Percentiles rank a stretch among this genome's conserved stretches.
Evolutionary conservation across 768 basidiomycete genomes (phyloP).

Genomic region (Clitopilus hobsonii): DNA sequence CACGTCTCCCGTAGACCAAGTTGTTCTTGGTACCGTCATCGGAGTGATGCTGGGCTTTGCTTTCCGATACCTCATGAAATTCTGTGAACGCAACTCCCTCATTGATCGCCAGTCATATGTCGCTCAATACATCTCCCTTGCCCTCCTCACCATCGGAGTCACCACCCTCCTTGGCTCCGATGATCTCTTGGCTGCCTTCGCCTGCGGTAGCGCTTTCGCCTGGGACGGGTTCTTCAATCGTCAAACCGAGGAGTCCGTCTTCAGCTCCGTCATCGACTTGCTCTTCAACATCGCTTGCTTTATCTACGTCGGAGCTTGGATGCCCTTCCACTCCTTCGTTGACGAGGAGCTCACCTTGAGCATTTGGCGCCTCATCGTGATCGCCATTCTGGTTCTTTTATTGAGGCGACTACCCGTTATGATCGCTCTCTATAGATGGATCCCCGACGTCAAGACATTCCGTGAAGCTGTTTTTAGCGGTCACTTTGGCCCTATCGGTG

Average conservation of each 20-base stretch:
- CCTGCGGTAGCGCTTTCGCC: slow-evolving; percentile 92
- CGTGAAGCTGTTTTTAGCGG: slow-evolving; percentile 93
- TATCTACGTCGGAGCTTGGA: slow-evolving; percentile 96
- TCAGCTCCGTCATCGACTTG: slow-evolving; percentile 93
- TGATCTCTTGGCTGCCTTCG: slow-evolving; percentile 91
- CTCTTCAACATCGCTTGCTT: slow-evolving; percentile 95
- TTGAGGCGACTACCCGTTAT: slow-evolving; percentile 83
- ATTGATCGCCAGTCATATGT: slow-evolving; percentile 94
- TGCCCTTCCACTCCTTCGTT: slow-evolving; percentile 83
- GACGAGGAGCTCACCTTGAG: slow-evolving; percentile 62
- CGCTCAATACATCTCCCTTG: slow-evolving; percentile 85
- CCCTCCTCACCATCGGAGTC: slow-evolving; percentile 80
- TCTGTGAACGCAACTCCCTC: slow-evolving; percentile 78
- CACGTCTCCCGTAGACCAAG: slow-evolving; percentile 54
- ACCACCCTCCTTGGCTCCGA: slow-evolving; percentile 86
- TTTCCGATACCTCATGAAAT: slow-evolving; percentile 91
- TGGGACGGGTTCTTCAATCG: slow-evolving; percentile 95
- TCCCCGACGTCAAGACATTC: slow-evolving; percentile 94
- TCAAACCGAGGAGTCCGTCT: slow-evolving; percentile 92
- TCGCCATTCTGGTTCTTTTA: slow-evolving; percentile 78
- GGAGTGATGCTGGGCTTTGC: slow-evolving; percentile 71
- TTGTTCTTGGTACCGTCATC: slow-evolving; percentile 69
- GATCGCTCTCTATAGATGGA: slow-evolving; percentile 82
- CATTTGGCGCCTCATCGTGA: slow-evolving; percentile 81
- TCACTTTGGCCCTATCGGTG: slow-evolving; percentile 89